Conservation (phyloP, 2,329 filamentous ascomycete species). For the Pyrenochaeta sp. region DNA sequence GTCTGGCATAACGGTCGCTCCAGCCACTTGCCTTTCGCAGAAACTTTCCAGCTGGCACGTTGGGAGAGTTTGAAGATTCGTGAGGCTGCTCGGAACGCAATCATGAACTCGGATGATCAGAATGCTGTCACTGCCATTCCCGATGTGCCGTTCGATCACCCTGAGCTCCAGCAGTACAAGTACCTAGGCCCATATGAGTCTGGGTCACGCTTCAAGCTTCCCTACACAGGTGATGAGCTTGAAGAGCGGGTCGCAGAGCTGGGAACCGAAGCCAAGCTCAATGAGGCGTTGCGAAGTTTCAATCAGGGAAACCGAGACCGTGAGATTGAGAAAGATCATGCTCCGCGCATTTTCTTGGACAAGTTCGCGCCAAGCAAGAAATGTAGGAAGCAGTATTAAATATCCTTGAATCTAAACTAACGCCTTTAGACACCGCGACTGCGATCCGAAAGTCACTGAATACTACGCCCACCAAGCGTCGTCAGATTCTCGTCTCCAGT, state of each 20-base stretch:
- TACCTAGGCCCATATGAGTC: slow-evolving; percentile 28
- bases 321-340: slow-evolving; percentile 14
- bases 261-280: slow-evolving; percentile 6
- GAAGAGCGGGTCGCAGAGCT: slow-evolving; percentile 8
- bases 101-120: no score
- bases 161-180: slow-evolving; percentile 14
- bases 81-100: no score
- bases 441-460: slow-evolving; percentile 14
- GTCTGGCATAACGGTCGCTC: slow-evolving; percentile 27
- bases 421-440: neutral
- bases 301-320: slow-evolving; percentile 9
- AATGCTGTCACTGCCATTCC: slow-evolving; percentile 17
- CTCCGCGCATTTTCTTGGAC: slow-evolving; percentile 28
- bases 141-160: slow-evolving; percentile 25
- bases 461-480: slow-evolving; percentile 7
- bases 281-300: slow-evolving; percentile 15
- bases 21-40: slow-evolving; percentile 36
- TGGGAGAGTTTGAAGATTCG: slow-evolving; percentile 41
- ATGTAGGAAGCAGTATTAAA: slow-evolving; percentile 7
- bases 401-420: neutral
- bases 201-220: slow-evolving; percentile 40
- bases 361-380: slow-evolving; percentile 10
- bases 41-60: slow-evolving; percentile 35
- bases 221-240: slow-evolving; percentile 4
- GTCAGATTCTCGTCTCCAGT: no score